Base-by-base conservation (phyloP, 2,329 filamentous ascomycete genomes). In the Pseudogymnoascus sp. region DNA sequence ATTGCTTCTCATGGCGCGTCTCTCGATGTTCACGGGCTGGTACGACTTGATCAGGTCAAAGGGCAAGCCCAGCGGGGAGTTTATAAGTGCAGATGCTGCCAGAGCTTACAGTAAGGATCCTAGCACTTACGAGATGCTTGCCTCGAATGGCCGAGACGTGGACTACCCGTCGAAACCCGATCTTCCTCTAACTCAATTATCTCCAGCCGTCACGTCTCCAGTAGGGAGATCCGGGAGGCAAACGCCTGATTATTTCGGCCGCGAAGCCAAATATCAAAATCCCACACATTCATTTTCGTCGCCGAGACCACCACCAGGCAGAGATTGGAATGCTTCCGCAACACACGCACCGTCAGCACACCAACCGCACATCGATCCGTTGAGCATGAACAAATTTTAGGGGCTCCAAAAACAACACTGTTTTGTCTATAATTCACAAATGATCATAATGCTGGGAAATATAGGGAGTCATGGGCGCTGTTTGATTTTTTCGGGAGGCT, bases 11-110 rank as follows among this genome's bases (percentile, higher is more conserved):
- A 85, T 97, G 34, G 89, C 90, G 39, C 88, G 93, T 62, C 86
- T 85, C 75, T 88, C 90, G n/a, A 96, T 98, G 87, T 80, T 96
- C 63, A 83, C 81, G 2, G 95, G 90, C 67, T 99, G 95, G 95
- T 69, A 80, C 45, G 87, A 96, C 25, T 77, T 93, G 45, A 75
- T 87, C 68, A 78, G 75, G 63, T 76, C 77, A 21, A 75, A 73
- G 37, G 77, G 79, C 62, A 79, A 77, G 68, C 76, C 78, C 65
- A 85, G 89, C 73, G 85, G 85, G 70, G 93, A 98, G 75, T 98
- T 97, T 71, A 90, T 96, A 68, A 96, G 91, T 41, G 87, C 90
- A 54, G 93, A 97, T 73, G 92, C 92, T 57, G 83, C 84, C 66
- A 77, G 76, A 62, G 73, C 78, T 70, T 81, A 85, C 65, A 75